Conservation (phyloP, 306 rosid genomes). For the Ormosia semicastrata region DNA sequence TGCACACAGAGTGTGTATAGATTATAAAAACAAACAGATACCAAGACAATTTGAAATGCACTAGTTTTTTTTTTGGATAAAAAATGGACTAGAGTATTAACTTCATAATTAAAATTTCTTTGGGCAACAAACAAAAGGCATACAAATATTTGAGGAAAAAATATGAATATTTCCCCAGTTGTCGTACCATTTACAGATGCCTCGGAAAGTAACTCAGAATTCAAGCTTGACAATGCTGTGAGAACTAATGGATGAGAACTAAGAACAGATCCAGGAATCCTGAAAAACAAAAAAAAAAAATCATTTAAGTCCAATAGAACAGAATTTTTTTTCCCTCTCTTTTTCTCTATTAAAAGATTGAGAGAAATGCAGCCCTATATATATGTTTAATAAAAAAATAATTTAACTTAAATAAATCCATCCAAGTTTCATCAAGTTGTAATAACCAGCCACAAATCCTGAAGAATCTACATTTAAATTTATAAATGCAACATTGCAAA, state of each 20-base stretch:
- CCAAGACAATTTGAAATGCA: background rate
- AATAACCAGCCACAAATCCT: background rate
- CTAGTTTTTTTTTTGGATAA: background rate
- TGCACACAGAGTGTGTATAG: background rate
- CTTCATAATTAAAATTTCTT: background rate
- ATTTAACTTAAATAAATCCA: background rate
- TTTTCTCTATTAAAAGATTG: background rate
- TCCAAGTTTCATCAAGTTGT: slow-evolving; percentile 6
- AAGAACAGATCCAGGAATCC: slow-evolving; percentile 90
- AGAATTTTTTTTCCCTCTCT: background rate
- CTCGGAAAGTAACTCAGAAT: slow-evolving; percentile 87
- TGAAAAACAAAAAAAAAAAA: slow-evolving; percentile 42
- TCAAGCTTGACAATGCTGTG: slow-evolving; percentile 89
- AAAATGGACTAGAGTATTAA: background rate
- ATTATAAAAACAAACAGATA: background rate
- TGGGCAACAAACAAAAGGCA: background rate
- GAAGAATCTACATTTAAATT: background rate
- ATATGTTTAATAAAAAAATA: background rate
- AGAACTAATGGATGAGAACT: slow-evolving; percentile 92
- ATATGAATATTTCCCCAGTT: background rate
- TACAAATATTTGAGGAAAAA: background rate
- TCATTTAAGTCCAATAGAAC: background rate
- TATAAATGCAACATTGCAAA: background rate
- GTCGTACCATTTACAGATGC: slow-evolving; percentile 93
- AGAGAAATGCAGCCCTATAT: background rate